phyloP scores from a whole-genome alignment of 306 rosid genomes.

The Boehmeria nivea region DNA sequence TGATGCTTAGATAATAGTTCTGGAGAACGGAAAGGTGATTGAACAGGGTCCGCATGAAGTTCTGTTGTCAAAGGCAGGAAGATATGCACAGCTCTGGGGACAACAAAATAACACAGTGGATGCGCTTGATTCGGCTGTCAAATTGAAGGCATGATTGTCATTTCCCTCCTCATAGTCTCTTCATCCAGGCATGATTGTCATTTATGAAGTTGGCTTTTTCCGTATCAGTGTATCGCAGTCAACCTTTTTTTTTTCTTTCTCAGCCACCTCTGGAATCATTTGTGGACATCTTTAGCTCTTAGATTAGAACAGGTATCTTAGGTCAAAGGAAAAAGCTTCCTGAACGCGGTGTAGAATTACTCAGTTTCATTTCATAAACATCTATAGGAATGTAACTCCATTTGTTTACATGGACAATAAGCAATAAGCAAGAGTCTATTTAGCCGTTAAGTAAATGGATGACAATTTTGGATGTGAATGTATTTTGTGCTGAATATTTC shows the following conservation, averaged over 20 bases:
- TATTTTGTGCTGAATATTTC: background rate
- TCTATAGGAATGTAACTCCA: background rate
- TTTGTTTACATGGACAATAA: background rate
- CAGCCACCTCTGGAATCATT: constrained; percentile 4
- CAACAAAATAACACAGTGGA: constrained; percentile 86
- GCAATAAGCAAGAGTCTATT: constrained; percentile 3
- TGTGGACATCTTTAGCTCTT: constrained; percentile 12
- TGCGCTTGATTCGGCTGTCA: constrained; percentile 55
- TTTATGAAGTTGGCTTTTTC: background rate
- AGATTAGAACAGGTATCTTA: constrained; percentile 4
- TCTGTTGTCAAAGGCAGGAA: constrained; percentile 72
- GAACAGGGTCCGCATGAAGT: constrained; percentile 93
- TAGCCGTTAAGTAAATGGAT: background rate
- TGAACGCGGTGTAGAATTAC: constrained; percentile 8
- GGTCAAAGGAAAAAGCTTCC: background rate
- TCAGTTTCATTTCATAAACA: background rate
- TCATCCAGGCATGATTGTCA: too few species aligned
- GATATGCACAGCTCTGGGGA: constrained; percentile 97
- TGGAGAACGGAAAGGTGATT: constrained; percentile 88
- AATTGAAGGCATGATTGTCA: constrained; percentile 31
- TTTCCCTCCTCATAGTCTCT: constrained; percentile 7
- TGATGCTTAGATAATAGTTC: constrained; percentile 66
- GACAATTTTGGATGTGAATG: constrained; percentile 9
- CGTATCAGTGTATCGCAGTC: background rate
- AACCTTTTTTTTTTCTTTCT: too few species aligned